These are phyloP conservation scores for Amylocarpus encephaloides DNA, from an alignment of 2,329 filamentous ascomycete genomes.

Conservation along the genomic window DNA sequence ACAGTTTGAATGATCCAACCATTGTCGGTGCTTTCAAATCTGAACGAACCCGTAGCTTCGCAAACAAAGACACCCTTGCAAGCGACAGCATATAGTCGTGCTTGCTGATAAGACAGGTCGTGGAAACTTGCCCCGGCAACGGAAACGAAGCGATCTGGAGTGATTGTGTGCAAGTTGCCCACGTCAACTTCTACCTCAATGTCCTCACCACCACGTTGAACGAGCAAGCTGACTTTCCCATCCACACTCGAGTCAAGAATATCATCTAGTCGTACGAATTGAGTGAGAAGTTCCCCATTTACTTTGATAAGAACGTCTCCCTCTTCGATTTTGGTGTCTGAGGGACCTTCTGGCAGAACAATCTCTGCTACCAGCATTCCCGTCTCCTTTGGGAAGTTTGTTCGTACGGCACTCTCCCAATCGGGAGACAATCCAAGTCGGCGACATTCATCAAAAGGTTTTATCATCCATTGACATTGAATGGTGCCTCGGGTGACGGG, in stretches of 20 bases:
- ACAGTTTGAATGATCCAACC: constrained; percentile 93
- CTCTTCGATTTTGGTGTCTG: constrained; percentile 80
- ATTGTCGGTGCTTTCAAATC: constrained; percentile 82
- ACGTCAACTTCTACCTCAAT: constrained; percentile 79
- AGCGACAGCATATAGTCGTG: constrained; percentile 88
- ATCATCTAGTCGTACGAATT: constrained; percentile 86
- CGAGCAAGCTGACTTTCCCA: constrained; percentile 66
- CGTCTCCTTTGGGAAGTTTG: constrained; percentile 83
- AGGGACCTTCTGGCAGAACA: constrained; percentile 83
- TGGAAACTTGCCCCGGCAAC: constrained; percentile 95
- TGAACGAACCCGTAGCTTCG: constrained; percentile 90
- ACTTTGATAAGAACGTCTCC: constrained; percentile 91
- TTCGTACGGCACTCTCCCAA: constrained; percentile 80
- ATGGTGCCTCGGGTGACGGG: constrained; percentile 89
- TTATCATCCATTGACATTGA: constrained; percentile 93
- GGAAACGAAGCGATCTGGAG: constrained; percentile 89
- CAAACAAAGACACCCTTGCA: constrained; percentile 92
- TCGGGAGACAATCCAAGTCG: constrained; percentile 76
- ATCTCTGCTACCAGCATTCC: constrained; percentile 97
- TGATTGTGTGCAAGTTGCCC: constrained; percentile 87
- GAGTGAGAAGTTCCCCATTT: constrained; percentile 86
- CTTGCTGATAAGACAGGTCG: constrained; percentile 93
- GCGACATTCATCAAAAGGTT: constrained; percentile 95
- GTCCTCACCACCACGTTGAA: constrained; percentile 85
- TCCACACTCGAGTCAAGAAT: constrained; percentile 86